Conservation (phyloP, 1,284 basidiomycete species). For the Heterobasidion parviporum region DNA sequence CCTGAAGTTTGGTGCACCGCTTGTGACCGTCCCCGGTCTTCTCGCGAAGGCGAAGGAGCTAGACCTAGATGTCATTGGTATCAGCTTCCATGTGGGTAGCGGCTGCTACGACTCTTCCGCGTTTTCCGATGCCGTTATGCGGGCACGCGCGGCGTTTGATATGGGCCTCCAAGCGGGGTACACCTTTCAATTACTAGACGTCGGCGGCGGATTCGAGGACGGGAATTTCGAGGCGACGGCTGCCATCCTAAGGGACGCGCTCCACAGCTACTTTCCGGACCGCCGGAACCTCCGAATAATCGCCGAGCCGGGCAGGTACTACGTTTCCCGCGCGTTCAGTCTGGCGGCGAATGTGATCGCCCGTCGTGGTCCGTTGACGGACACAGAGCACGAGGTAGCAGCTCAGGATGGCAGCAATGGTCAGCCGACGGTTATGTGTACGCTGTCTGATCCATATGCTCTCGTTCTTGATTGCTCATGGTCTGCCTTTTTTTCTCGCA, state of each 20-base stretch:
- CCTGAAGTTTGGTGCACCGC: constrained; percentile 94
- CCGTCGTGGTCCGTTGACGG: constrained; percentile 52
- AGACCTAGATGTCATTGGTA: constrained; percentile 83
- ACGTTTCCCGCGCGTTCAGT: constrained; percentile 89
- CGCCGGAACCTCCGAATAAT: constrained; percentile 75
- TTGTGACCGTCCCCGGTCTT: constrained; percentile 75
- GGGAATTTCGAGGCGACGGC: constrained; percentile 83
- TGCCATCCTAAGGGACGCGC: constrained; percentile 59
- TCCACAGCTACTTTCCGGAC: constrained; percentile 84
- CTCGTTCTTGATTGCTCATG: constrained; percentile 10
- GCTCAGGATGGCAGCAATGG: constrained; percentile 29
- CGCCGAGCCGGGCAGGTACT: constrained; percentile 95
- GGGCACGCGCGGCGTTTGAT: constrained; percentile 81
- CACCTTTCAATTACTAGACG: constrained; percentile 79
- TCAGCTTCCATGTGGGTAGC: constrained; percentile 97
- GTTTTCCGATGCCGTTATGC: constrained; percentile 85
- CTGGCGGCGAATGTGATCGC: constrained; percentile 95
- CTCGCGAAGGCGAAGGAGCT: constrained; percentile 78
- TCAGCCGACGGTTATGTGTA: constrained; percentile 76
- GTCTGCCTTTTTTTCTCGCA: constrained; percentile 8
- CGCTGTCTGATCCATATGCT: constrained; percentile 25
- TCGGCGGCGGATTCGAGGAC: constrained; percentile 96
- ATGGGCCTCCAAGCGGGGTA: constrained; percentile 83
- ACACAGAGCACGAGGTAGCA: constrained; percentile 24
- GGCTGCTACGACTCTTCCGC: constrained; percentile 92